Evolutionary conservation across 2,329 filamentous ascomycete genomes (phyloP).

Genomic region (Ophiostoma novo-ulmi): DNA sequence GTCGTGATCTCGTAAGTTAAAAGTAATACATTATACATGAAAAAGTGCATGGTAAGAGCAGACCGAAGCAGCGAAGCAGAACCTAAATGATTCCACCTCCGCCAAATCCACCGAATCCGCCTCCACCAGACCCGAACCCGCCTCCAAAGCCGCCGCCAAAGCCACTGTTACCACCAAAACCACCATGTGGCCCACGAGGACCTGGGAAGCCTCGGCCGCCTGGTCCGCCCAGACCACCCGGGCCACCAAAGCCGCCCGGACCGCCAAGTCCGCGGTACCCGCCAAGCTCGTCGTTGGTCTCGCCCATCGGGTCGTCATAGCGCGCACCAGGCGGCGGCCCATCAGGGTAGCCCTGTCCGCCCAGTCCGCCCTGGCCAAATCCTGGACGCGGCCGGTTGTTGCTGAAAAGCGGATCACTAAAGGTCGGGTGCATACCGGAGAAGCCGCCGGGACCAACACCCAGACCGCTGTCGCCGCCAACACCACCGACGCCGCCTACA

Average conservation of each 20-base stretch:
- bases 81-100: slow-evolving; percentile 22
- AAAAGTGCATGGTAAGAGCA: background rate
- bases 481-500: background rate
- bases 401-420: slow-evolving; percentile 82
- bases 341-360: slow-evolving; percentile 55
- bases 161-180: slow-evolving; percentile 35
- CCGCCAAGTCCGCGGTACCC: slow-evolving; percentile 39
- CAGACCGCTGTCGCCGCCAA: slow-evolving; percentile 42
- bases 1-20: background rate
- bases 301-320: slow-evolving; percentile 72
- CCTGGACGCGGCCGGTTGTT: slow-evolving; percentile 39
- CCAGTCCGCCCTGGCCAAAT: slow-evolving; percentile 37
- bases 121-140: slow-evolving; percentile 26
- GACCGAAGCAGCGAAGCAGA: background rate
- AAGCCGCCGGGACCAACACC: slow-evolving; percentile 46
- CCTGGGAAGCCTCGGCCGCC: slow-evolving; percentile 2
- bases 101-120: slow-evolving; percentile 20
- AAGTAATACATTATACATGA: background rate
- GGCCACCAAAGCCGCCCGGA: slow-evolving; percentile 28
- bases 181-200: background rate
- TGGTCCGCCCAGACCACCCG: background rate
- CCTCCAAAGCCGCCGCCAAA: slow-evolving; percentile 37
- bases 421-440: slow-evolving; percentile 92
- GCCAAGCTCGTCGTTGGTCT: slow-evolving; percentile 54
- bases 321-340: slow-evolving; percentile 76